A percentile compares a stretch with the other conserved stretches of the same genome.
Conservation (phyloP, 345 rosid genomes). For the Pistacia integerrima region DNA sequence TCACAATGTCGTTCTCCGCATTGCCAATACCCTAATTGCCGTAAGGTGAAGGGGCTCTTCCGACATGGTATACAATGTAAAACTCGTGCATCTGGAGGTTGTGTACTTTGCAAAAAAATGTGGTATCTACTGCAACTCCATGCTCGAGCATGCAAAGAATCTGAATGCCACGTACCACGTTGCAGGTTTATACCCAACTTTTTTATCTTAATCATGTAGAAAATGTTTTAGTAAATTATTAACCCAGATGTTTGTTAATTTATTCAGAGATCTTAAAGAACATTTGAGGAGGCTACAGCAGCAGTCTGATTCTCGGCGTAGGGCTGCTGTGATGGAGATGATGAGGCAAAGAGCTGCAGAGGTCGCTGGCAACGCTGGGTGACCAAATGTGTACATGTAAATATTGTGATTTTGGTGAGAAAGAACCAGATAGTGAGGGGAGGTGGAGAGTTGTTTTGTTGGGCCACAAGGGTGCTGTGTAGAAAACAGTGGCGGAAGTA, state of each 20-base stretch:
- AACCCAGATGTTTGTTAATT: conserved; percentile 17
- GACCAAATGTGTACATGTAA: conserved; percentile 46
- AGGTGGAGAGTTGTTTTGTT: conserved; percentile 35
- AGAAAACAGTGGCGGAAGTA: conserved; percentile 24
- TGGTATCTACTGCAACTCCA: conserved; percentile 99
- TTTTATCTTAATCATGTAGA: neutral
- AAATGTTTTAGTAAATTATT: neutral
- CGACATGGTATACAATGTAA: conserved; percentile 93
- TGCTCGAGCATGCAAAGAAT: conserved; percentile 98
- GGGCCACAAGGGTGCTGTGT: conserved; percentile 29
- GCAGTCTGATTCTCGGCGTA: conserved; percentile 96
- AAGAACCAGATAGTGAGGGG: conserved; percentile 20
- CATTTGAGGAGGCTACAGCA: conserved; percentile 93
- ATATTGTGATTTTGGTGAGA: conserved; percentile 22
- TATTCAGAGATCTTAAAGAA: conserved; percentile 86
- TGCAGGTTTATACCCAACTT: conserved; percentile 64
- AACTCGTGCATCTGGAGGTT: conserved; percentile 91
- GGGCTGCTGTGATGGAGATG: conserved; percentile 99
- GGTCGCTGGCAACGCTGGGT: conserved; percentile 81
- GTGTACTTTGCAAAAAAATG: conserved; percentile 93
- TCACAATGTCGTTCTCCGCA: conserved; percentile 78
- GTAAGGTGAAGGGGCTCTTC: conserved; percentile 96
- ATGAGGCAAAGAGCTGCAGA: conserved; percentile 99
- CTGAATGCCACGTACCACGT: conserved; percentile 91
- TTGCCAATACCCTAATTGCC: conserved; percentile 95